phyloP scores from a whole-genome alignment of 2,329 filamentous ascomycete genomes.

The Botrytis aclada region DNA sequence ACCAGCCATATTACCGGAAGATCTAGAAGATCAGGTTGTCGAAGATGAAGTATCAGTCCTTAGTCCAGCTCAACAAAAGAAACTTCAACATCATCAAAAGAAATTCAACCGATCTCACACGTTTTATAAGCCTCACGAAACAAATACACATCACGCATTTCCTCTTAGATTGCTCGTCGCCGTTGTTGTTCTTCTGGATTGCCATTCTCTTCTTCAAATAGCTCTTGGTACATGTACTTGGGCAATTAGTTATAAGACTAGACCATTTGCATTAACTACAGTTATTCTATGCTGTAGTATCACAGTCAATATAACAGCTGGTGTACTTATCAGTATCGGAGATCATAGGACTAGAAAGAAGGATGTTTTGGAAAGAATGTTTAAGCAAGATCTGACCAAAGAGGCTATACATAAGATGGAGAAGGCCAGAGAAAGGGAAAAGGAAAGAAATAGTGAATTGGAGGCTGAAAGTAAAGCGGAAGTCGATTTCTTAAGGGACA shows the following conservation, averaged over 20 bases:
- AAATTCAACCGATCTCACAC: constrained; percentile 82
- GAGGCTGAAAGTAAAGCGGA: constrained; percentile 4
- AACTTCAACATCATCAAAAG: constrained; percentile 70
- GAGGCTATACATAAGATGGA: constrained; percentile 51
- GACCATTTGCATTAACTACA: constrained; percentile 71
- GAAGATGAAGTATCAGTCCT: constrained; percentile 59
- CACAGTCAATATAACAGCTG: constrained; percentile 72
- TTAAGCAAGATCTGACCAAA: constrained; percentile 71
- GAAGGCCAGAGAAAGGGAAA: constrained; percentile 37
- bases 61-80: constrained; percentile 61
- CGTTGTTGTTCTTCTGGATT: constrained; percentile 75
- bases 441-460: constrained; percentile 4
- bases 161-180: constrained; percentile 70
- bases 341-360: constrained; percentile 79
- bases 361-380: constrained; percentile 75
- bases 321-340: constrained; percentile 72
- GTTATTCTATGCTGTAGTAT: constrained; percentile 79
- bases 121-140: constrained; percentile 88
- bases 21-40: constrained; percentile 34
- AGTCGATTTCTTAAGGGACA: not conserved
- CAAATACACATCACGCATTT: constrained; percentile 75
- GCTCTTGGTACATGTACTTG: constrained; percentile 75
- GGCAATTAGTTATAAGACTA: constrained; percentile 68
- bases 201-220: constrained; percentile 77
- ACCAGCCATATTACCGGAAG: constrained; percentile 39